A percentile compares a stretch with the other conserved stretches of the same genome.
phyloP scores from a whole-genome alignment of 441 rosid genomes.

The Eruca vesicaria region DNA sequence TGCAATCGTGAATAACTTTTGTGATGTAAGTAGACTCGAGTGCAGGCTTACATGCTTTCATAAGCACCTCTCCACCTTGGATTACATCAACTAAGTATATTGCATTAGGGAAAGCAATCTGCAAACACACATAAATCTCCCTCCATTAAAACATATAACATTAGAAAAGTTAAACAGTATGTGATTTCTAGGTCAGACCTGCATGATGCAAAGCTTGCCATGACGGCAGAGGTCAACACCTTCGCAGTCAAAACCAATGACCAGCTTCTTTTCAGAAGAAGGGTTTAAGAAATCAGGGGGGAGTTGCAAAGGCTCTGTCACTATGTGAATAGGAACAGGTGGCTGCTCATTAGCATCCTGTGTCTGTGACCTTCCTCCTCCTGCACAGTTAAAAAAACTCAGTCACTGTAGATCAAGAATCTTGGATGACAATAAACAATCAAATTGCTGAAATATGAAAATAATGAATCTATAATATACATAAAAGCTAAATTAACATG shows the following conservation, averaged over 20 bases:
- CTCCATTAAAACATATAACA: background rate
- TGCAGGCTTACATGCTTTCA: slow-evolving; percentile 93
- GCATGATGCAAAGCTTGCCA: slow-evolving; percentile 91
- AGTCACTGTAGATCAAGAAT: background rate
- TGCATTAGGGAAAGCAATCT: slow-evolving; percentile 94
- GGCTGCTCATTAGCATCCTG: slow-evolving; percentile 45
- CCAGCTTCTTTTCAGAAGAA: slow-evolving; percentile 52
- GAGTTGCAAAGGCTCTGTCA: slow-evolving; percentile 69
- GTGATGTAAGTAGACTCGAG: slow-evolving; percentile 87
- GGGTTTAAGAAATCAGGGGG: slow-evolving; percentile 81
- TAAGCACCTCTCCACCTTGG: slow-evolving; percentile 67
- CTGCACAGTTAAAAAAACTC: slow-evolving; percentile 30
- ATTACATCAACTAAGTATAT: slow-evolving; percentile 83
- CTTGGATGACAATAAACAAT: background rate
- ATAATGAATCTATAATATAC: background rate
- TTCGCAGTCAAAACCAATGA: slow-evolving; percentile 91
- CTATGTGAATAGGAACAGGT: slow-evolving; percentile 62
- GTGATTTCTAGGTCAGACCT: slow-evolving; percentile 51
- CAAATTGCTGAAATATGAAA: background rate
- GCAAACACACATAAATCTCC: slow-evolving; percentile 38
- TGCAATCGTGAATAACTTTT: slow-evolving; percentile 98
- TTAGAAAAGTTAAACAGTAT: background rate
- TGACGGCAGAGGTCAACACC: slow-evolving; percentile 84
- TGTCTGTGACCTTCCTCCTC: slow-evolving; percentile 48
- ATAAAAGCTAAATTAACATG: background rate